Percentiles rank a stretch among this genome's conserved stretches.
phyloP scores from a whole-genome alignment of 2,329 filamentous ascomycete species.

The Arthrinium puccinioides region DNA sequence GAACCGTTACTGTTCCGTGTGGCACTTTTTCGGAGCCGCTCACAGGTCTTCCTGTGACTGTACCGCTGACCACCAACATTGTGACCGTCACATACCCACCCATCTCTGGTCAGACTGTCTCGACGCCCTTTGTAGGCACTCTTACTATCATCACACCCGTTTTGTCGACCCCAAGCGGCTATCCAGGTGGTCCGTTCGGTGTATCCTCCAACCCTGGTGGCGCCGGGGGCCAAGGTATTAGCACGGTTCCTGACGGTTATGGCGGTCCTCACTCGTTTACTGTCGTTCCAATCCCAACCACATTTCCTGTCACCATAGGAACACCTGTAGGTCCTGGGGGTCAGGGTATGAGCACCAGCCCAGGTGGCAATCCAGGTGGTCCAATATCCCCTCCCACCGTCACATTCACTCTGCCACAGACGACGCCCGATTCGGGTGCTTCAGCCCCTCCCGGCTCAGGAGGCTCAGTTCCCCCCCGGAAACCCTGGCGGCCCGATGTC shows the following conservation, averaged over 20 bases:
- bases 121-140: neutral
- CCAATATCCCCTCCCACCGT: slow-evolving; percentile 1
- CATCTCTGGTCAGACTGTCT: slow-evolving; percentile 1
- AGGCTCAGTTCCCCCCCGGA: too few species aligned
- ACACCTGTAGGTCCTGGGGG: neutral
- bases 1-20: slow-evolving; percentile 7
- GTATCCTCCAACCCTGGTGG: slow-evolving; percentile 3
- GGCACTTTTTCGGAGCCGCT: neutral
- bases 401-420: slow-evolving; percentile 1
- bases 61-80: slow-evolving; percentile 3
- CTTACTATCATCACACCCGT: slow-evolving; percentile 5
- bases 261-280: neutral
- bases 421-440: too few species aligned
- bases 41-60: neutral
- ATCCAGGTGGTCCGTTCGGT: slow-evolving; percentile 4
- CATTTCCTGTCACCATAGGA: neutral
- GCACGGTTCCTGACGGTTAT: neutral
- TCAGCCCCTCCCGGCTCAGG: too few species aligned
- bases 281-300: neutral
- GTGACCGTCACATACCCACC: slow-evolving; percentile 6
- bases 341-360: neutral
- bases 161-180: neutral
- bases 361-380: neutral
- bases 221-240: neutral
- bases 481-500: neutral